These are phyloP conservation scores for Capronia coronata DNA, from an alignment of 2,329 filamentous ascomycete species.

Conservation along the genomic window DNA sequence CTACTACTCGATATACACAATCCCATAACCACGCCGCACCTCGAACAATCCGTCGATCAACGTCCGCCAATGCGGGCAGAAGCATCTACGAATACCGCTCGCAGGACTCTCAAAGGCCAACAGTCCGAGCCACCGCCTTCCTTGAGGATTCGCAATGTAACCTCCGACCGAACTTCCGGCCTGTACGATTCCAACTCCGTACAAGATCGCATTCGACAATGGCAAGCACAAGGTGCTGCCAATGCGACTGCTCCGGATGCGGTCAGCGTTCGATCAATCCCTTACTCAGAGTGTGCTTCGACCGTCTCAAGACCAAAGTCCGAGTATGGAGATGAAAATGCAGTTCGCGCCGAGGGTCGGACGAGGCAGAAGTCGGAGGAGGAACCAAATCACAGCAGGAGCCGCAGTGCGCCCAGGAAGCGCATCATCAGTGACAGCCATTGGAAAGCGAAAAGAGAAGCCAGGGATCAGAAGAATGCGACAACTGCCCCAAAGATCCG, in stretches of 20 bases:
- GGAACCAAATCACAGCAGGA: conserved; percentile 32
- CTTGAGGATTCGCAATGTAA: conserved; percentile 20
- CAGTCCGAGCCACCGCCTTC: conserved; percentile 8
- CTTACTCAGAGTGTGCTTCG: conserved; percentile 21
- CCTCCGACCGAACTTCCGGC: conserved; percentile 34
- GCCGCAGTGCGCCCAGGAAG: conserved; percentile 69
- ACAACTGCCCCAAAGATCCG: conserved; percentile 2
- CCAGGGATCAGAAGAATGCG: conserved; percentile 4
- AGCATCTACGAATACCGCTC: conserved; percentile 32
- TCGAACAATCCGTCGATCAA: background rate
- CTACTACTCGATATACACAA: conserved; percentile 12
- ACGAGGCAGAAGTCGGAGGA: conserved; percentile 17
- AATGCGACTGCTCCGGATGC: conserved; percentile 24
- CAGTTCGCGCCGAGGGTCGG: conserved; percentile 13
- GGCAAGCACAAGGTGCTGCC: conserved; percentile 72
- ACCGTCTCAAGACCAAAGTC: conserved; percentile 11
- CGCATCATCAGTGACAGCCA: conserved; percentile 88
- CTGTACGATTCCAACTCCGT: conserved; percentile 59
- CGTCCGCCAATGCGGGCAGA: conserved; percentile 34
- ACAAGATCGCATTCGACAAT: conserved; percentile 70
- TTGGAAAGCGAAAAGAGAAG: conserved; percentile 52
- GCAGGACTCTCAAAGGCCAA: conserved; percentile 17
- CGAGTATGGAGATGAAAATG: conserved; percentile 12
- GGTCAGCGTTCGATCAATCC: conserved; percentile 25
- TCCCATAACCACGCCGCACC: background rate